Percentiles rank a stretch among this genome's conserved stretches.
phyloP scores from a whole-genome alignment of 164 flowering plant species.

The Stephania yunnanensis region DNA sequence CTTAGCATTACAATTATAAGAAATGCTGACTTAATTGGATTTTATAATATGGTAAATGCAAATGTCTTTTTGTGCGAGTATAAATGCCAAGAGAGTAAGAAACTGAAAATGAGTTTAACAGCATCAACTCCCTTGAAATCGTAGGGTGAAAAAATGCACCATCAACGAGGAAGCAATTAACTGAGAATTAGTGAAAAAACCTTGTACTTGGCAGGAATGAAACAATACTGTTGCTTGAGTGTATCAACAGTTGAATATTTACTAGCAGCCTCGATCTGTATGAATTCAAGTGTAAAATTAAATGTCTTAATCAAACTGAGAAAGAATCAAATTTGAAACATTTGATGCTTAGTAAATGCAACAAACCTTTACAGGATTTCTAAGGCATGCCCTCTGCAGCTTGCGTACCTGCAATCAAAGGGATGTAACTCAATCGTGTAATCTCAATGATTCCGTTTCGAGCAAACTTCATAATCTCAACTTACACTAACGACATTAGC shows the following conservation, averaged over 20 bases:
- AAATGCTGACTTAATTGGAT: not conserved
- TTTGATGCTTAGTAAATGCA: not conserved
- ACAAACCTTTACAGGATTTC: constrained; percentile 84
- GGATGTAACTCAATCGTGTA: not conserved
- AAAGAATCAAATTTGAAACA: not conserved
- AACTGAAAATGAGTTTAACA: too few relatives aligned
- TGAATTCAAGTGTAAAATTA: constrained; percentile 1
- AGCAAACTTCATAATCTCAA: not conserved
- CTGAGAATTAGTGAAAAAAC: constrained; percentile 22
- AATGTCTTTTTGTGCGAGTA: too few relatives aligned
- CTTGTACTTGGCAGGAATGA: constrained; percentile 82
- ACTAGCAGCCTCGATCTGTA: constrained; percentile 80
- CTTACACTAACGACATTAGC: not conserved
- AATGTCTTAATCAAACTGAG: not conserved
- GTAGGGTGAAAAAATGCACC: too few relatives aligned
- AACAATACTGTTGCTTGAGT: constrained; percentile 67
- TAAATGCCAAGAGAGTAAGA: too few relatives aligned
- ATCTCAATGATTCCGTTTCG: not conserved
- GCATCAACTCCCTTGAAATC: too few relatives aligned
- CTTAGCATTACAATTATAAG: not conserved
- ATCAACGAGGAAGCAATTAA: too few relatives aligned
- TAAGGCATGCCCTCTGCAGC: constrained; percentile 80
- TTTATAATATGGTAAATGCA: too few relatives aligned
- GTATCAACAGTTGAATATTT: constrained; percentile 93
- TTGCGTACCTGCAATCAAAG: constrained; percentile 52